A percentile compares a stretch with the other conserved stretches of the same genome.
Conservation (phyloP, 2,329 filamentous ascomycete species). For the Oidium heveae region DNA sequence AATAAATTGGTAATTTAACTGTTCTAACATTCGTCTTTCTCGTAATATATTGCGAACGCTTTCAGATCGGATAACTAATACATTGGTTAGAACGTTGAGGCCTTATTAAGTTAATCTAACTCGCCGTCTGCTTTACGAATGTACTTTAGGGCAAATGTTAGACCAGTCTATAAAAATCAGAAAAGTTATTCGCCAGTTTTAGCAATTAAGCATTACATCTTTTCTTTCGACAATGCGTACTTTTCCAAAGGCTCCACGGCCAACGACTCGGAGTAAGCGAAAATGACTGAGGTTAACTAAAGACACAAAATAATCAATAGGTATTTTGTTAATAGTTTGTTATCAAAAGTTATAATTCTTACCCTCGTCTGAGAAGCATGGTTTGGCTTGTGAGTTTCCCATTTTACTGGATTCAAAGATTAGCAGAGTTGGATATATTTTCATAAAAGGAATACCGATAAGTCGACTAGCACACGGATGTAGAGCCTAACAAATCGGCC, state of each 20-base stretch:
- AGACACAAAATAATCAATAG: not conserved
- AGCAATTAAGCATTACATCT: conserved; percentile 30
- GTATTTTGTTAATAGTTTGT: not conserved
- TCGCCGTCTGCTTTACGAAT: conserved; percentile 40
- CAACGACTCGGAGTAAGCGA: conserved; percentile 78
- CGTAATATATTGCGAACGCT: conserved; percentile 96
- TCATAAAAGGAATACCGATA: too few species aligned
- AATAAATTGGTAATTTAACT: conserved; percentile 91
- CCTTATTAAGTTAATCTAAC: not conserved
- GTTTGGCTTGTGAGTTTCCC: not conserved
- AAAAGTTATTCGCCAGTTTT: not conserved
- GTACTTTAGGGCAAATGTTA: conserved; percentile 94
- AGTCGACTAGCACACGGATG: too few species aligned
- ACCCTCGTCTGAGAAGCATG: not conserved
- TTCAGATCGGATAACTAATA: conserved; percentile 75
- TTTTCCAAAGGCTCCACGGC: conserved; percentile 94
- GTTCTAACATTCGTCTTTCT: conserved; percentile 91
- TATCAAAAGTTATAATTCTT: conserved; percentile 6
- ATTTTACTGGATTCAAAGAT: not conserved
- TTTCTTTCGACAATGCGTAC: conserved; percentile 96
- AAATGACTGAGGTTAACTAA: conserved; percentile 94
- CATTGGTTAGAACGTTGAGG: conserved; percentile 1
- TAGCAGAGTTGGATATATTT: too few species aligned
- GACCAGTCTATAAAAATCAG: conserved; percentile 16
- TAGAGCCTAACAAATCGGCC: too few species aligned